These are phyloP conservation scores for Phytophthora capsici DNA, from an alignment of 352 stramenopile species.

Conservation along the genomic window DNA sequence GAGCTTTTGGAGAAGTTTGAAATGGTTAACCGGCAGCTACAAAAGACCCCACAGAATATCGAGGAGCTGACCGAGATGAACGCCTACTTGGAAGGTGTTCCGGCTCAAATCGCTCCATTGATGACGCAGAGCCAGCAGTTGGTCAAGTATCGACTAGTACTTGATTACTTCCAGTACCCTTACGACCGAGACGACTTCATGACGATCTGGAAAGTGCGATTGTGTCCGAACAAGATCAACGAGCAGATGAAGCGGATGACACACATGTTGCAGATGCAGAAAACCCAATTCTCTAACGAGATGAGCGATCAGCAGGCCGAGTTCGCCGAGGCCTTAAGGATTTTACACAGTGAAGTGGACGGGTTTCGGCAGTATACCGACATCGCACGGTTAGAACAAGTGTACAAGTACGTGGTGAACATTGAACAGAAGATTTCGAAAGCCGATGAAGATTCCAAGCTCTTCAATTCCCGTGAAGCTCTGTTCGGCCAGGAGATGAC, in stretches of 20 bases:
- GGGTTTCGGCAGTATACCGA: constrained; percentile 89
- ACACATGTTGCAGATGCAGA: constrained; percentile 84
- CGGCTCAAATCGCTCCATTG: constrained; percentile 64
- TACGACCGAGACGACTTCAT: constrained; percentile 91
- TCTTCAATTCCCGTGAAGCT: constrained; percentile 93
- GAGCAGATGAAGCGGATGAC: constrained; percentile 88
- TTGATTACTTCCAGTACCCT: constrained; percentile 86
- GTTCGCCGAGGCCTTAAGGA: constrained; percentile 85
- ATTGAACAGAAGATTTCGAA: constrained; percentile 90
- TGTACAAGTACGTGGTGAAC: constrained; percentile 88
- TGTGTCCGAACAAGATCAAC: constrained; percentile 89
- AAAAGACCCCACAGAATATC: constrained; percentile 91
- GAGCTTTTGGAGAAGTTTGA: constrained; percentile 86
- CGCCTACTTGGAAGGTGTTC: constrained; percentile 81
- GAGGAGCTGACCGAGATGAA: constrained; percentile 92
- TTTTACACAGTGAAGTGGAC: constrained; percentile 90
- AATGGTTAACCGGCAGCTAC: constrained; percentile 82
- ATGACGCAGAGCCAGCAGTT: constrained; percentile 78
- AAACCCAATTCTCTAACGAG: constrained; percentile 83
- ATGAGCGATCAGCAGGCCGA: constrained; percentile 94
- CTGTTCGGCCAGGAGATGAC: constrained; percentile 91
- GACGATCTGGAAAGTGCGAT: constrained; percentile 88
- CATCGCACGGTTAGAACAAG: constrained; percentile 81
- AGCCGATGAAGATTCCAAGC: constrained; percentile 85
- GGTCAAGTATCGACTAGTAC: constrained; percentile 77